Evolutionary conservation across 148 eudicot species (phyloP), one percentile per base, ranked within the genome.

Genomic region (Chenopodium formosanum): DNA sequence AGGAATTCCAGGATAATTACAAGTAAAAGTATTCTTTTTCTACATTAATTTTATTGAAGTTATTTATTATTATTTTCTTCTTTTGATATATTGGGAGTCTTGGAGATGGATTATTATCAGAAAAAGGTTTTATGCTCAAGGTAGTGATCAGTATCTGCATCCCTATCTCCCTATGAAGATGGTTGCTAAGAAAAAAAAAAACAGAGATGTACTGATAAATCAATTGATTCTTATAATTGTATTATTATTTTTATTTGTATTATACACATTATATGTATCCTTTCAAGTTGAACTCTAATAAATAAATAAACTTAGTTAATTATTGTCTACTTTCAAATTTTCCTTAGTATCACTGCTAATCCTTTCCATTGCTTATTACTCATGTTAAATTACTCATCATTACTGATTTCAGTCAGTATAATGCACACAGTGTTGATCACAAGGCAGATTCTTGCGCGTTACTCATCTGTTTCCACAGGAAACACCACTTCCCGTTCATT

Each of bases 101-200:
- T 78, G 84, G 87, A 81, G 87, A 85, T 85, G 87, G 73, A 85
- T 77, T 84, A 20, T 77, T 80, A 78, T 81, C 84, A 85, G 74
- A 76, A 62, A 62, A 84, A 19, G 75, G 75, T 47, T 58, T 47
- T 81, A 70, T 75, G 73, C 79, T 78, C 79, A 81, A 85, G 81
- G 68, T 70, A 71, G 81, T 84, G 77, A 76, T 76, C 80, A 53
- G 6, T 70, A 64, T 85, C 76, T 52, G 87, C 87, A 81, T 85
- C 87, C 87, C 81, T 81, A 81, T 79, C 29, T 85, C 84, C 82
- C 48, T 53, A 8, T 66, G 74, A 76, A 78, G 78, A 72, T 40
- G 78, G 78, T 10, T 64, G 2, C 48, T 73, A 63, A 16, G 19
- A 34, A 73, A 76, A 67, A 5, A 5, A 52, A 69, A 47, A 27